phyloP scores from a whole-genome alignment of 257 asterid genomes.

The Knoxia roxburghii region DNA sequence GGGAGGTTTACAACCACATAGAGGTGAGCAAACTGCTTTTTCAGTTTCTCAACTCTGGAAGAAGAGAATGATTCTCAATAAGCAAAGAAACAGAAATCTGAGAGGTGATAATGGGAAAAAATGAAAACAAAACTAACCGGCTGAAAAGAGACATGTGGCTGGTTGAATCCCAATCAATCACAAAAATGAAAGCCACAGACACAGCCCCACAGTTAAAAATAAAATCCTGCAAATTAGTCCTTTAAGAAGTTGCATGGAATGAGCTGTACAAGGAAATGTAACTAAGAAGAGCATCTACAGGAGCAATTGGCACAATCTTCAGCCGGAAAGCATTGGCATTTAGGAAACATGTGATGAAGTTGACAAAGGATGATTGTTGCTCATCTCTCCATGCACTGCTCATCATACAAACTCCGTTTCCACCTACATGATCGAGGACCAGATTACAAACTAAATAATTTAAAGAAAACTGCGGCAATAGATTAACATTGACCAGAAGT shows the following conservation, averaged over 20 bases:
- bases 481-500: neutral
- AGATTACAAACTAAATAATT: conserved; percentile 2
- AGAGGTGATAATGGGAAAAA: neutral
- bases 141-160: conserved; percentile 36
- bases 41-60: conserved; percentile 66
- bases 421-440: conserved; percentile 43
- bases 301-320: conserved; percentile 65
- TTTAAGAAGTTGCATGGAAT: conserved; percentile 11
- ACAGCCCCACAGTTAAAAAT: conserved; percentile 87
- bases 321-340: conserved; percentile 57
- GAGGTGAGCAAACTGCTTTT: conserved; percentile 73
- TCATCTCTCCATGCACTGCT: conserved; percentile 67
- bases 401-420: conserved; percentile 84
- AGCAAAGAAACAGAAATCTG: conserved; percentile 1
- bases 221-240: conserved; percentile 66
- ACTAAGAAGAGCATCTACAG: conserved; percentile 41
- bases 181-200: conserved; percentile 79
- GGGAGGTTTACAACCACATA: conserved; percentile 86
- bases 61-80: conserved; percentile 15
- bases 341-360: conserved; percentile 74
- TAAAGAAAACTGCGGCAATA: neutral
- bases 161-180: conserved; percentile 56
- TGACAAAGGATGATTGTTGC: conserved; percentile 81
- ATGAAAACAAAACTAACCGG: conserved; percentile 57
- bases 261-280: neutral